These are phyloP conservation scores for Austropuccinia psidii DNA, from an alignment of 1,284 basidiomycete genomes.

Conservation along the genomic window DNA sequence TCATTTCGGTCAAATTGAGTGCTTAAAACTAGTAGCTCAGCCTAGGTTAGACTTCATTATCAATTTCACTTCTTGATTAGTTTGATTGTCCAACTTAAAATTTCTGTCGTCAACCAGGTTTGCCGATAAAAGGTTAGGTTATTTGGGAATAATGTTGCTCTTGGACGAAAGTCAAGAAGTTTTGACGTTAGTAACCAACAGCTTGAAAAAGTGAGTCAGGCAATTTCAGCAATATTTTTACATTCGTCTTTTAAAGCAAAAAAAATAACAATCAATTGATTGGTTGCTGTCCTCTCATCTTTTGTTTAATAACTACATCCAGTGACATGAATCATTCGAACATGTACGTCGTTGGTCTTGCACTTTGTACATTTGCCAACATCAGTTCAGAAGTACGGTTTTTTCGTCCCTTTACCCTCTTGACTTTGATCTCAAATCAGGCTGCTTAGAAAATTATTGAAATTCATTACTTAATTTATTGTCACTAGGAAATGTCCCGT, in stretches of 20 bases:
- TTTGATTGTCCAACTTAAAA: not conserved
- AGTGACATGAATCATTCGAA: conserved; percentile 99
- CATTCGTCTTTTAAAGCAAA: not conserved
- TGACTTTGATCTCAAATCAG: conserved; percentile 37
- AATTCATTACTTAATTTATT: not conserved
- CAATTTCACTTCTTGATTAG: not conserved
- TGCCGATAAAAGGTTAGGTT: conserved; percentile 92
- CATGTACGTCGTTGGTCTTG: conserved; percentile 97
- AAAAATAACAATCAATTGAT: not conserved
- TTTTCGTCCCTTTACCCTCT: conserved; percentile 43
- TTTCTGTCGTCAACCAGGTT: conserved; percentile 51
- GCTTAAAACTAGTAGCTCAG: conserved; percentile 96
- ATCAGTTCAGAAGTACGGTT: conserved; percentile 73
- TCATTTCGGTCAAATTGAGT: conserved; percentile 99
- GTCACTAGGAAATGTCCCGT: conserved; percentile 74
- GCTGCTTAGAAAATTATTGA: not conserved
- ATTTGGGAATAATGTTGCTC: conserved; percentile 94
- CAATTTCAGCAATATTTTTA: not conserved
- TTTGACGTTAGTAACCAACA: conserved; percentile 93
- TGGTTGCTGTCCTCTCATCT: not conserved
- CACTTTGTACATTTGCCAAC: conserved; percentile 96
- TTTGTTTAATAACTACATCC: not conserved
- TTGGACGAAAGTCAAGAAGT: conserved; percentile 98
- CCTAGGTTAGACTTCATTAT: conserved; percentile 54
- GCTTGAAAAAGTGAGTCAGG: conserved; percentile 87